phyloP scores from a whole-genome alignment of 305 asterid genomes.

The Fraxinus floribunda region DNA sequence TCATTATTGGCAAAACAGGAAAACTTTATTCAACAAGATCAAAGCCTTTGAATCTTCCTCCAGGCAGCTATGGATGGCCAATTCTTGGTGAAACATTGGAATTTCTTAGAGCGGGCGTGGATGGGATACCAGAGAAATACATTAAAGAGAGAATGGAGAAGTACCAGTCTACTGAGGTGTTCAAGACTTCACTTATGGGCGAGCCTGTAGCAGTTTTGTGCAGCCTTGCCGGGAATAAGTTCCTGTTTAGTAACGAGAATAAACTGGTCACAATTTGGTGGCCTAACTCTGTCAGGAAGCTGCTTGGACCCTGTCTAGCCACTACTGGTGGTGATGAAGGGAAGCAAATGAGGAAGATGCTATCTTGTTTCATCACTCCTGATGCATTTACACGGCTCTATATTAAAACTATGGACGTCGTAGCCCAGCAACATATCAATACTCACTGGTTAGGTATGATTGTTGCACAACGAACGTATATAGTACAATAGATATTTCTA shows the following conservation, averaged over 20 bases:
- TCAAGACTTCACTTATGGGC: conserved; percentile 30
- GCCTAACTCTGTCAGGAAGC: conserved; percentile 30
- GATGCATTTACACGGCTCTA: conserved; percentile 33
- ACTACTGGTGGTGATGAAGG: conserved; percentile 31
- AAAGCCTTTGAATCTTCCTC: conserved; percentile 42
- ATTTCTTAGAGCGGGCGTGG: too few relatives aligned
- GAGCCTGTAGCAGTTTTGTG: conserved; percentile 25
- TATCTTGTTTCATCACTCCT: conserved; percentile 30
- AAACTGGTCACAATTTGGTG: conserved; percentile 39
- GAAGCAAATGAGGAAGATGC: conserved; percentile 32
- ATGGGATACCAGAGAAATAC: conserved; percentile 39
- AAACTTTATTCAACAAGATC: not conserved
- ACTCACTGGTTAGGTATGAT: conserved; percentile 35
- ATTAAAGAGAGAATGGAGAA: conserved; percentile 34
- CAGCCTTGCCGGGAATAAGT: conserved; percentile 31
- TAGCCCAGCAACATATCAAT: conserved; percentile 30
- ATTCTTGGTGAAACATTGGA: conserved; percentile 52
- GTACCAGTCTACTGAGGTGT: conserved; percentile 20
- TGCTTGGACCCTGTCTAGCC: conserved; percentile 27
- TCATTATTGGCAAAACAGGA: not conserved
- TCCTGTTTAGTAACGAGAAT: conserved; percentile 33
- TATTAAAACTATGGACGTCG: conserved; percentile 28
- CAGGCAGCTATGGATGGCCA: conserved; percentile 66
- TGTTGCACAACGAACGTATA: not conserved
- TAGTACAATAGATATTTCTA: not conserved